These are phyloP conservation scores for Mikania micrantha DNA, from an alignment of 129 eudicot species.

Conservation along the genomic window DNA sequence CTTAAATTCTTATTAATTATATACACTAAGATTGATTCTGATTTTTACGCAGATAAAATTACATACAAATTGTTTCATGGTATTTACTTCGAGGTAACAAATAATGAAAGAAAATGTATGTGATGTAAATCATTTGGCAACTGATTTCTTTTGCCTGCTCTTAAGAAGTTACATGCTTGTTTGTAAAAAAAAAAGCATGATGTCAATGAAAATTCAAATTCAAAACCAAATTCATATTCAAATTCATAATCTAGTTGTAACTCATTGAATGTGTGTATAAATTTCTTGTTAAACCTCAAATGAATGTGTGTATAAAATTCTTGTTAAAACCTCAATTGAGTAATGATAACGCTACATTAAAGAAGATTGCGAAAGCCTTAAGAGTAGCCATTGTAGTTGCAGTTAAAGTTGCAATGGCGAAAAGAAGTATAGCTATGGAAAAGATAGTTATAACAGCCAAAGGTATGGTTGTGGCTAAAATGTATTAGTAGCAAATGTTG, in stretches of 20 bases:
- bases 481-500: conserved; percentile 47
- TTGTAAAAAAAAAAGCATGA: conserved; percentile 65
- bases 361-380: conserved; percentile 58
- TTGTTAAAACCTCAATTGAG: conserved; percentile 47
- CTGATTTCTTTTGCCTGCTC: conserved; percentile 87
- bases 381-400: conserved; percentile 58
- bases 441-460: conserved; percentile 69
- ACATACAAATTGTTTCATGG: conserved; percentile 14
- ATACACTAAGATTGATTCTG: conserved; percentile 26
- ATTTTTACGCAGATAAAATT: conserved; percentile 20
- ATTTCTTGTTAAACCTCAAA: too few relatives aligned
- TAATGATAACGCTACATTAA: conserved; percentile 48
- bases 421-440: conserved; percentile 64
- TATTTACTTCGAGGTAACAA: conserved; percentile 33
- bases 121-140: conserved; percentile 50
- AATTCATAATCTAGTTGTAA: conserved; percentile 22
- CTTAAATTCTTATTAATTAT: conserved; percentile 3
- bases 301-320: too few relatives aligned
- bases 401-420: conserved; percentile 50
- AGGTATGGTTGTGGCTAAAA: conserved; percentile 83
- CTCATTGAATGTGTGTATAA: conserved; percentile 30
- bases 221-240: not conserved
- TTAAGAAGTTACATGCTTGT: conserved; percentile 76
- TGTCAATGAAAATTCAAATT: conserved; percentile 8
- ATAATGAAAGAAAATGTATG: conserved; percentile 54